A percentile compares a stretch with the other conserved stretches of the same genome.
Evolutionary conservation across 2,329 filamentous ascomycete species (phyloP).

Genomic region (Sporothrix brunneoviolacea): DNA sequence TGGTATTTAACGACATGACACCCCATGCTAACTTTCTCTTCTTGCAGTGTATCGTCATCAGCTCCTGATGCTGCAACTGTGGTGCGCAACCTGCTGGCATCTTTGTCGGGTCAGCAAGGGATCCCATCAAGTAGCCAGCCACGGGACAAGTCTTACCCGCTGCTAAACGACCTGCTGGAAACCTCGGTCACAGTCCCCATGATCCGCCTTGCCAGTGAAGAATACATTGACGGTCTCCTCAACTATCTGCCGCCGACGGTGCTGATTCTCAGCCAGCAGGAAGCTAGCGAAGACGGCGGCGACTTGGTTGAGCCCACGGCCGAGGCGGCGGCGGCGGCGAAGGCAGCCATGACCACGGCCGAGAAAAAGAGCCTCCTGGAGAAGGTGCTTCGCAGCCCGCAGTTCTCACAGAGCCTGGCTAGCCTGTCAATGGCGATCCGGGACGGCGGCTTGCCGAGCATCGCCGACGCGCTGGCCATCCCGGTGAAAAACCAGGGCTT

Average conservation of each 20-base stretch:
- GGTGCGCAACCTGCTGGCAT: slow-evolving; percentile 84
- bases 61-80: slow-evolving; percentile 65
- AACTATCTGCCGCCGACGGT: slow-evolving; percentile 71
- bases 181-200: slow-evolving; percentile 71
- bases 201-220: slow-evolving; percentile 58
- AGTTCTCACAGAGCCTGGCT: slow-evolving; percentile 79
- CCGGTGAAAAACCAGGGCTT: slow-evolving; percentile 80
- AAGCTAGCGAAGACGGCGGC: slow-evolving; percentile 45
- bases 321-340: slow-evolving; percentile 63
- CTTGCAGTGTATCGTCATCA: slow-evolving; percentile 50
- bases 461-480: slow-evolving; percentile 78
- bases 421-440: slow-evolving; percentile 82
- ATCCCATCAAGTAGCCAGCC: slow-evolving; percentile 24
- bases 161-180: slow-evolving; percentile 78
- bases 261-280: slow-evolving; percentile 67
- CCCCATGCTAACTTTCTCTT: not conserved
- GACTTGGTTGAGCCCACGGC: slow-evolving; percentile 56
- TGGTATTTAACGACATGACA: not conserved
- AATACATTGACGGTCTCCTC: slow-evolving; percentile 67
- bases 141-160: slow-evolving; percentile 67
- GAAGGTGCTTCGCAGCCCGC: slow-evolving; percentile 79
- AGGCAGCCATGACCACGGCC: slow-evolving; percentile 62
- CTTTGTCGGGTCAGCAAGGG: slow-evolving; percentile 56
- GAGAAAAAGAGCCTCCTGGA: slow-evolving; percentile 78
- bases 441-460: slow-evolving; percentile 83